phyloP scores from a whole-genome alignment of 2,329 filamentous ascomycete genomes.

The Alternaria burnsii region DNA sequence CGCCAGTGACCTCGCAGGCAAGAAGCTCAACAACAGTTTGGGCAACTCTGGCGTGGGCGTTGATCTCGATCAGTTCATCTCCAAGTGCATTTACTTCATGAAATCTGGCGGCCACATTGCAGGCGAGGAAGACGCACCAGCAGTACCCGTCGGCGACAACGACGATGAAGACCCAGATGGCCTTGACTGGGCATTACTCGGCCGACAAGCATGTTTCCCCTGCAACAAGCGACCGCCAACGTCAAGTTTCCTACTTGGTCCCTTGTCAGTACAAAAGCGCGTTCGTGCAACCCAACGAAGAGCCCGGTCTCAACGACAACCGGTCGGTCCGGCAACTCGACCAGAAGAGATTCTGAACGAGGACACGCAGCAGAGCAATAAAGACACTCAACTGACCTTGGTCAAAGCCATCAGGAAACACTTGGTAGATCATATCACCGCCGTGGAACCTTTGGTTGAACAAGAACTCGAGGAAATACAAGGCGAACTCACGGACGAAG shows the following conservation, averaged over 20 bases:
- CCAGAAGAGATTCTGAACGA: conserved; percentile 80
- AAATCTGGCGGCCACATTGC: conserved; percentile 62
- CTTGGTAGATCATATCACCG: conserved; percentile 57
- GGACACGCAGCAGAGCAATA: conserved; percentile 78
- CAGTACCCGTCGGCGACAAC: conserved; percentile 60
- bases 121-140: conserved; percentile 62
- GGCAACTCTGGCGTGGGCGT: conserved; percentile 78
- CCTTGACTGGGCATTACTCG: conserved; percentile 85
- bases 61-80: conserved; percentile 90
- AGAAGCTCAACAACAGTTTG: conserved; percentile 77
- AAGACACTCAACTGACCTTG: conserved; percentile 79
- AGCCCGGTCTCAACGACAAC: conserved; percentile 73
- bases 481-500: conserved; percentile 45
- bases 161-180: conserved; percentile 74
- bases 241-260: conserved; percentile 85
- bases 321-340: conserved; percentile 71
- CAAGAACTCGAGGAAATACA: conserved; percentile 43
- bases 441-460: conserved; percentile 53
- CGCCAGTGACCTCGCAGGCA: conserved; percentile 80
- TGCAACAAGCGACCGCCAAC: conserved; percentile 77
- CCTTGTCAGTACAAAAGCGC: conserved; percentile 88
- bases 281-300: conserved; percentile 72
- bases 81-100: conserved; percentile 91
- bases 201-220: conserved; percentile 77
- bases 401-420: conserved; percentile 77